Evolutionary conservation across 192 early-diverging fungal genomes (phyloP).

Genomic region (Gigaspora rosea): DNA sequence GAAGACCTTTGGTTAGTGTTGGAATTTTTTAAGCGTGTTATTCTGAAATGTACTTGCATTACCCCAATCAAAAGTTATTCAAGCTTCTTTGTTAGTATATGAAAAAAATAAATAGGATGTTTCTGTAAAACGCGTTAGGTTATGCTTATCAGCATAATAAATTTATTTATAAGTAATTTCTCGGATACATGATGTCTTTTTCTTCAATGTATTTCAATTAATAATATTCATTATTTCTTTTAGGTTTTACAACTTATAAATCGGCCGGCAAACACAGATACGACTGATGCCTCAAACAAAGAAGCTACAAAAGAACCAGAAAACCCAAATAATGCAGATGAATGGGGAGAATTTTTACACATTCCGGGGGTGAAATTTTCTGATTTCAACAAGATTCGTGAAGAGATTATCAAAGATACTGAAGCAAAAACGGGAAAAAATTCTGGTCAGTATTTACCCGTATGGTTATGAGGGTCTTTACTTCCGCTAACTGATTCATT

Average conservation of each 20-base stretch:
- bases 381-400: slow-evolving; percentile 96
- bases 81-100: too few relatives aligned
- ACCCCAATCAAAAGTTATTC: too few relatives aligned
- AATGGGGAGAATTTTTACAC: slow-evolving; percentile 99
- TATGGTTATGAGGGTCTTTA: neutral
- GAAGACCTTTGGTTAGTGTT: slow-evolving; percentile 81
- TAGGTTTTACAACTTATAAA: slow-evolving; percentile 95
- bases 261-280: slow-evolving; percentile 56
- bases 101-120: too few relatives aligned
- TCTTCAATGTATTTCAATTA: too few relatives aligned
- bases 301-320: slow-evolving; percentile 23
- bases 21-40: neutral
- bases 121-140: too few relatives aligned
- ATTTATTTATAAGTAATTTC: too few relatives aligned
- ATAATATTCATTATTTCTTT: neutral
- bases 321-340: slow-evolving; percentile 61
- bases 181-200: too few relatives aligned
- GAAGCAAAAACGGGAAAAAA: slow-evolving; percentile 85
- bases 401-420: slow-evolving; percentile 86
- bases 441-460: slow-evolving; percentile 45
- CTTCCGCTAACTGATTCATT: neutral
- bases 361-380: slow-evolving; percentile 95
- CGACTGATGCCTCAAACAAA: neutral
- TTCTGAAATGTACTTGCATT: neutral
- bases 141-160: too few relatives aligned